These are phyloP conservation scores for Candolleomyces efflorescens DNA, from an alignment of 768 basidiomycete genomes.

Conservation along the genomic window DNA sequence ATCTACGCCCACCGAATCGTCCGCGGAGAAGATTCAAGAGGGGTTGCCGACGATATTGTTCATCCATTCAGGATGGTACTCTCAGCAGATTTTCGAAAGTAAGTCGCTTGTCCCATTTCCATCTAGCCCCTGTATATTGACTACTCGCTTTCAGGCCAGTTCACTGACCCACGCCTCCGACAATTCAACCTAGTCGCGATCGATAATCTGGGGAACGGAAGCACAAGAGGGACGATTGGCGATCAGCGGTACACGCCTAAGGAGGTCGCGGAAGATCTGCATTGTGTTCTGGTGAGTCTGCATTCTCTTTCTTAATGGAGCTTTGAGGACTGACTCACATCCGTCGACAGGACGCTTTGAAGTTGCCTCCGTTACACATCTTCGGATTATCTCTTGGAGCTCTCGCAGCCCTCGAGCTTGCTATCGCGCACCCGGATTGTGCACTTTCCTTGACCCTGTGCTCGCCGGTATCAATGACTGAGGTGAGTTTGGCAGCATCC, in stretches of 20 bases:
- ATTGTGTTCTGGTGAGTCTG: conserved; percentile 26
- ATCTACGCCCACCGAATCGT: conserved; percentile 28
- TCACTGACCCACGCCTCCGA: conserved; percentile 28
- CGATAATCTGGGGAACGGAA: conserved; percentile 30
- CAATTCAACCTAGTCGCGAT: conserved; percentile 34
- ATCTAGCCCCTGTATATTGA: background rate
- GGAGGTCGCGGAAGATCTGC: conserved; percentile 28
- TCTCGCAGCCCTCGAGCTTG: conserved; percentile 28
- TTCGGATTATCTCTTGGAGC: conserved; percentile 32
- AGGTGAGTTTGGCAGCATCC: conserved; percentile 18
- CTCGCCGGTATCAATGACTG: conserved; percentile 28
- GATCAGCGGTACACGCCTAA: conserved; percentile 22
- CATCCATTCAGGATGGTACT: conserved; percentile 31
- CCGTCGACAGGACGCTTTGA: conserved; percentile 23
- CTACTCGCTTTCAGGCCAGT: conserved; percentile 23
- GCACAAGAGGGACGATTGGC: conserved; percentile 23
- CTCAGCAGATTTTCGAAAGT: conserved; percentile 33
- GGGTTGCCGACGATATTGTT: conserved; percentile 34
- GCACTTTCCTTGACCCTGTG: conserved; percentile 32
- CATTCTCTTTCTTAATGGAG: background rate
- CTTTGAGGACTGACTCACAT: background rate
- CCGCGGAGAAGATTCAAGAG: conserved; percentile 25
- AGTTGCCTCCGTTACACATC: conserved; percentile 30
- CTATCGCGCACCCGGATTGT: conserved; percentile 24
- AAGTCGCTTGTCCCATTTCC: conserved; percentile 4